Conservation (phyloP, 305 asterid species). For the Fraxinus sp. region DNA sequence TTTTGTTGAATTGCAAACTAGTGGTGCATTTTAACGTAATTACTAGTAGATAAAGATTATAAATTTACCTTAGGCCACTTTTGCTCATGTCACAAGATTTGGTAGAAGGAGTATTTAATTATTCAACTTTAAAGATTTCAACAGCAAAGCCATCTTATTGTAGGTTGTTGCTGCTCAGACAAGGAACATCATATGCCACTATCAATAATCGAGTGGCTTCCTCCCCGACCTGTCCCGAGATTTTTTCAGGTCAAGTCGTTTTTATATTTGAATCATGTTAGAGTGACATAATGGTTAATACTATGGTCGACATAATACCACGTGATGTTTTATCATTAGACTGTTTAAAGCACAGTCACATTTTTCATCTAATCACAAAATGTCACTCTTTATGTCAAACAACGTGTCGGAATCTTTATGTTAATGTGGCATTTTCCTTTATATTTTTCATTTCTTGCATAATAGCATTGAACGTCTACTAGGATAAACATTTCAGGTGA, state of each 20-base stretch:
- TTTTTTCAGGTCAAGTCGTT: not conserved
- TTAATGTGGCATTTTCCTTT: too few species aligned
- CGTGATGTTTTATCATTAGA: too few species aligned
- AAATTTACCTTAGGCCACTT: not conserved
- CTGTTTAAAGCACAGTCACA: too few species aligned
- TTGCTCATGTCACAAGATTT: not conserved
- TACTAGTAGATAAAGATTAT: not conserved
- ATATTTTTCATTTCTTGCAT: not conserved
- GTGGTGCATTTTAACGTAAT: not conserved
- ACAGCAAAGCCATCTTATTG: not conserved
- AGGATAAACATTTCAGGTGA: not conserved
- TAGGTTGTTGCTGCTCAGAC: not conserved
- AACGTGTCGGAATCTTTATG: too few species aligned
- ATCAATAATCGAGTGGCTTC: not conserved
- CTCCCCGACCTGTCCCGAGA: not conserved
- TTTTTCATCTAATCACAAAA: too few species aligned
- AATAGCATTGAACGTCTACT: not conserved
- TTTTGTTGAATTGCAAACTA: not conserved
- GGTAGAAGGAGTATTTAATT: not conserved
- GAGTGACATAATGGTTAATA: too few species aligned
- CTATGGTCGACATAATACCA: too few species aligned
- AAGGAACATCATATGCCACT: not conserved
- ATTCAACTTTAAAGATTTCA: not conserved
- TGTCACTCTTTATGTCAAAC: too few species aligned
- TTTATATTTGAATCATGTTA: too few species aligned